Evolutionary conservation across 345 rosid genomes (phyloP).

Genomic region (Triadica sebifera): DNA sequence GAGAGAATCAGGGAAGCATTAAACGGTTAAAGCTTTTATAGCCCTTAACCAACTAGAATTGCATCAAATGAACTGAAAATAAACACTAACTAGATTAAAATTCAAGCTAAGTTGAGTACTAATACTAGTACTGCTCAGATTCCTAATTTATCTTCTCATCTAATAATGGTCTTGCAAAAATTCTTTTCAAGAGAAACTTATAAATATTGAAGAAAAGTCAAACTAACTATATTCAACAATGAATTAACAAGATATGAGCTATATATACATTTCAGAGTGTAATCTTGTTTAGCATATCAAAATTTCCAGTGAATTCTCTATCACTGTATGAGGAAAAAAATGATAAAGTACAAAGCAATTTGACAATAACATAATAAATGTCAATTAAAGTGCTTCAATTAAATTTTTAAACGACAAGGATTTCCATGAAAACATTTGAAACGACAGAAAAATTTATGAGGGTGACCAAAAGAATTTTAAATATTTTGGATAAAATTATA

Average conservation of each 20-base stretch:
- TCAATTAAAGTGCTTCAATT: background rate
- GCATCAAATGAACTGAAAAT: background rate
- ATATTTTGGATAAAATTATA: background rate
- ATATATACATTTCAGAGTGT: background rate
- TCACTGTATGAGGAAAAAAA: background rate
- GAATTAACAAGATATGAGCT: background rate
- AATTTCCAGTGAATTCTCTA: background rate
- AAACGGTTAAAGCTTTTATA: background rate
- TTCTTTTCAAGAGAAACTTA: background rate
- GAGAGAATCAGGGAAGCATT: background rate
- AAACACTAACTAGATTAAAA: background rate
- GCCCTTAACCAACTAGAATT: background rate
- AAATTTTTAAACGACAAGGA: background rate
- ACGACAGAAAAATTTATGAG: background rate
- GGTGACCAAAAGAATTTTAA: background rate
- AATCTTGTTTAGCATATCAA: background rate
- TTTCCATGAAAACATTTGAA: background rate
- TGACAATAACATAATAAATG: background rate
- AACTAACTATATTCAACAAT: background rate
- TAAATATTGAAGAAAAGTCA: background rate
- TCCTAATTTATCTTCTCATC: background rate
- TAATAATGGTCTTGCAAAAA: background rate
- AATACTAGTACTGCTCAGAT: background rate
- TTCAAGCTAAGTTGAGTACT: background rate
- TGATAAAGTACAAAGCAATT: background rate